Conservation (phyloP, 768 basidiomycete genomes). For the Fomitopsis serialis region DNA sequence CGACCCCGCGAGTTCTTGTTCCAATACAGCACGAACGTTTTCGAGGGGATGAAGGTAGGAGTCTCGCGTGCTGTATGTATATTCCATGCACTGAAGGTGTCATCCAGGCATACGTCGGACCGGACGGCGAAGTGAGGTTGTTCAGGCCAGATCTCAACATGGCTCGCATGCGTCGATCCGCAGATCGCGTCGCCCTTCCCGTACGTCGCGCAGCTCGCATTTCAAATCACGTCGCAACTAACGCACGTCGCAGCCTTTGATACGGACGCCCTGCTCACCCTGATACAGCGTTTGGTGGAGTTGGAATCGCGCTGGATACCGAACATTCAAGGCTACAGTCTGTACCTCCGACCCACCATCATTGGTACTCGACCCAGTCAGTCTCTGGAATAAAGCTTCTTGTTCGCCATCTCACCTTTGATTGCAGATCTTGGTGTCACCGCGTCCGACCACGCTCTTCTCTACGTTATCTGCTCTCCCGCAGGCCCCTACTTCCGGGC, state of each 20-base stretch:
- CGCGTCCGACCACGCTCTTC: constrained; percentile 73
- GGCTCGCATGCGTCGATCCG: constrained; percentile 68
- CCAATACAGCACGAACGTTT: constrained; percentile 56
- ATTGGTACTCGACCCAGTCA: constrained; percentile 42
- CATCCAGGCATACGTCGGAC: constrained; percentile 70
- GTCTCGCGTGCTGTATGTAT: neutral
- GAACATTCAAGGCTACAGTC: constrained; percentile 58
- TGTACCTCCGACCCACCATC: constrained; percentile 84
- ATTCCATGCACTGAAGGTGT: too few relatives aligned
- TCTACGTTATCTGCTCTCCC: constrained; percentile 80
- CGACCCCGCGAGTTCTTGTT: constrained; percentile 53
- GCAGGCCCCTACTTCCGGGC: constrained; percentile 47
- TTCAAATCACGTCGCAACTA: constrained; percentile 1
- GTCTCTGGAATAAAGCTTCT: constrained; percentile 1
- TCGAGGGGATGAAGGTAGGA: constrained; percentile 67
- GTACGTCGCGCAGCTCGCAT: constrained; percentile 28
- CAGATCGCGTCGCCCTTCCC: constrained; percentile 68
- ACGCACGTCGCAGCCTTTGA: constrained; percentile 34
- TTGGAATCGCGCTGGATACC: constrained; percentile 88
- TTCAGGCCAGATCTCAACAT: constrained; percentile 87
- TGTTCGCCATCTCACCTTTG: constrained; percentile 1
- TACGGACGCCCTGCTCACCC: constrained; percentile 38
- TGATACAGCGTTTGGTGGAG: constrained; percentile 61
- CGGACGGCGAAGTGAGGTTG: constrained; percentile 67
- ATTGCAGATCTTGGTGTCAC: constrained; percentile 50